Evolutionary conservation across 2,329 filamentous ascomycete species (phyloP), one percentile per base, ranked within the genome.

Genomic region (Cyclaneusma minus): DNA sequence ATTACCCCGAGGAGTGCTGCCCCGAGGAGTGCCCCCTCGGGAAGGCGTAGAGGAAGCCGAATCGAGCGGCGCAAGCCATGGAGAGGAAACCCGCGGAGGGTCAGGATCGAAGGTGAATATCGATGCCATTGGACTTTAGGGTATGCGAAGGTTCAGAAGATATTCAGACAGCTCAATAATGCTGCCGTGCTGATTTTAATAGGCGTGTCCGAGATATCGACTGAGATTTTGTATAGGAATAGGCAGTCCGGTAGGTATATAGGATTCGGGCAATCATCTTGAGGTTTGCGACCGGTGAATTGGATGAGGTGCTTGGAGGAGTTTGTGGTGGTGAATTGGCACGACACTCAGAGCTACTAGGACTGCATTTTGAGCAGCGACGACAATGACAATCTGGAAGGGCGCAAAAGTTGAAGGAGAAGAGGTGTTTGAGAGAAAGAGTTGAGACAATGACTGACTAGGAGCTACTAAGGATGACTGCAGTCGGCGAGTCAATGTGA

Each of bases 41-140:
- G n/a, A n/a, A n/a, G n/a, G n/a, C n/a, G n/a, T n/a, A n/a, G n/a
- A n/a, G n/a, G n/a, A n/a, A n/a, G 43, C 38, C 6, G 39, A 36
- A 21, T 60, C 56, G 1, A 38, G 42, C 19, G 73, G 64, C 7
- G 62, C 69, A 27, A 77, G 65, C 89, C 89, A 98, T 10, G 89
- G 89, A 11, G 87, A 95, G 9, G 80, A 77, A 18, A 95, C 83
- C 49, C 81, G 64, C 2, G 82, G 81, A 23, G 84, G 82, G 37
- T 93, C 78, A 3, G 82, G 74, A 35, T 94, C 83, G 48, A 81
- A 98, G 0, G 87, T 94, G 49, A 98, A 98, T 39, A 98, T 82
- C 8, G 87, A 94, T 31, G 89, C 87, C 81, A 89, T 91, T 34
- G n/a, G n/a, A n/a, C n/a, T n/a, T n/a, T n/a, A n/a, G n/a, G n/a